Evolutionary conservation across 371 early-diverging fungal genomes (phyloP).

Genomic region (Caulochytrium protostelioides): DNA sequence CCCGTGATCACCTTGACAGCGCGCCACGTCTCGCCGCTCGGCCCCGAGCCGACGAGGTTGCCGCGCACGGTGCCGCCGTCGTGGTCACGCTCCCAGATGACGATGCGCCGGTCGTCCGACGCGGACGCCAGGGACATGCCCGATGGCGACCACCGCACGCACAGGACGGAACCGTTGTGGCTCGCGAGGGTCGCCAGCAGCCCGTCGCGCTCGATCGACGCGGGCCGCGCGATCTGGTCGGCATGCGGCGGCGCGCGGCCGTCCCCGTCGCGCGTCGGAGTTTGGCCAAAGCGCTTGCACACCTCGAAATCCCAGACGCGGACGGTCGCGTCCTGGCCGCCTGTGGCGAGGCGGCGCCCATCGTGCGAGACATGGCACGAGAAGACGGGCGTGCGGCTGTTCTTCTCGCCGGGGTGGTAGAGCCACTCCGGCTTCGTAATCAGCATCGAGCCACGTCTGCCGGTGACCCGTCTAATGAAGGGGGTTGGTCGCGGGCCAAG

Average conservation of each 20-base stretch:
- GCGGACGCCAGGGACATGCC: constrained; percentile 68
- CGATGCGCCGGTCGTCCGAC: constrained; percentile 62
- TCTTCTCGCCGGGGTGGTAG: constrained; percentile 34
- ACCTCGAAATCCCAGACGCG: neutral
- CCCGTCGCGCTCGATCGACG: constrained; percentile 20
- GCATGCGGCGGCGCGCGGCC: constrained; percentile 3
- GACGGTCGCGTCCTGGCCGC: constrained; percentile 40
- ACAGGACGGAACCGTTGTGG: constrained; percentile 78
- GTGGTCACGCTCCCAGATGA: constrained; percentile 63
- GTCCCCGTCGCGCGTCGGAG: constrained; percentile 1
- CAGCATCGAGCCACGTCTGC: too few species aligned
- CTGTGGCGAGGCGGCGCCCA: constrained; percentile 57
- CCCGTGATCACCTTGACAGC: constrained; percentile 58
- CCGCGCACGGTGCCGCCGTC: too few species aligned
- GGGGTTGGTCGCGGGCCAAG: too few species aligned
- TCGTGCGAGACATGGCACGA: constrained; percentile 66
- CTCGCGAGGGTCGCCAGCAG: constrained; percentile 55
- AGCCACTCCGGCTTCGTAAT: constrained; percentile 7
- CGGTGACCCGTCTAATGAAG: too few species aligned
- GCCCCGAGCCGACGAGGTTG: neutral
- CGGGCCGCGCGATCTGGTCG: neutral
- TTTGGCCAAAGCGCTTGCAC: constrained; percentile 1
- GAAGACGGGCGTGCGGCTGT: constrained; percentile 54
- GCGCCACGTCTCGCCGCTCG: constrained; percentile 52
- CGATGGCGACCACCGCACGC: constrained; percentile 61